Base-by-base conservation (phyloP, 2,329 filamentous ascomycete genomes). In the Arthrobotrys entomopaga region DNA sequence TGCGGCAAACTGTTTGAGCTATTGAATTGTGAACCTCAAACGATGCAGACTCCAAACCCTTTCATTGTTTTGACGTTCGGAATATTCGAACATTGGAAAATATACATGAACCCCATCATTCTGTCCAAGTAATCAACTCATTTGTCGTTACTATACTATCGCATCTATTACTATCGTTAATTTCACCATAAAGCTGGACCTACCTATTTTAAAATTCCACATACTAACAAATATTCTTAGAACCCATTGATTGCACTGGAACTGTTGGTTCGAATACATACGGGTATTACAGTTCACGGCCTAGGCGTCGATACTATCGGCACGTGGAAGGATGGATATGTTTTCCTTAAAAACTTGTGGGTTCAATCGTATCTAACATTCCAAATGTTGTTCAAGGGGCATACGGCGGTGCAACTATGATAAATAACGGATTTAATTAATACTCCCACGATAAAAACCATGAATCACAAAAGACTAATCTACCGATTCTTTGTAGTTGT, bases 231-330 rank as follows among this genome's bases (percentile, higher is more conserved):
- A n/a, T 26, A n/a, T 20, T 26, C 54, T 85, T 77, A 75, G 63
- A 34, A 79, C 78, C 1, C 78, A 79, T 60, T 76, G 72, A 79
- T 60, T 76, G 72, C 29, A 77, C 78, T 7, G 78, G 78, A 13
- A 78, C 77, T 2, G 75, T 76, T n/a, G 78, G 70, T 1, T 78
- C 77, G 1, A 65, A 71, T 8, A 78, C 82, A 3, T 84, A 83
- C 59, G 84, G 84, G 76, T 8, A 81, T 83, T 34, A 81, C 82
- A 29, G 79, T 83, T 54, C 82, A 80, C 46, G 82, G 81, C 8
- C 77, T 81, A 3, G 82, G 82, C 7, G 81, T 80, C 3, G 76
- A 77, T 22, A 78, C 83, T 26, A 80, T 84, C 65, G 86, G 84
- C 75, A 84, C 85, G 46, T 85, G 85, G 63, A 87, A 52, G 40